Conservation (phyloP, 495 filamentous ascomycete species). For the Aspergillus funiculosus region DNA sequence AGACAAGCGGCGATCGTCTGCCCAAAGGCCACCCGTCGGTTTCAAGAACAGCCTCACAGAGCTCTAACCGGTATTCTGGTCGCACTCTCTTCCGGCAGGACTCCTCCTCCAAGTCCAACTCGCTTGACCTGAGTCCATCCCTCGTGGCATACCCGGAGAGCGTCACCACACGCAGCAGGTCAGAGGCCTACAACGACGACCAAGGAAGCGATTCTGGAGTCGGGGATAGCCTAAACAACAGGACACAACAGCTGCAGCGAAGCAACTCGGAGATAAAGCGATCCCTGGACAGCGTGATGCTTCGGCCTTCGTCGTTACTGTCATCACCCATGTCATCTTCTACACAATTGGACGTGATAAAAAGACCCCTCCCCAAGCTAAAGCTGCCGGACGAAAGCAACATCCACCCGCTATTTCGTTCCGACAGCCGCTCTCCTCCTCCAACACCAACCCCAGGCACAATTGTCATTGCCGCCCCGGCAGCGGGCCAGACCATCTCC, state of each 20-base stretch:
- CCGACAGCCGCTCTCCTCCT: constrained; percentile 64
- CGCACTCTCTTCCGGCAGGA: constrained; percentile 29
- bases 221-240: constrained; percentile 1
- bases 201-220: constrained; percentile 13
- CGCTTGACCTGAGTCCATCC: constrained; percentile 24
- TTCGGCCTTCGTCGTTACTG: constrained; percentile 12
- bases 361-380: constrained; percentile 11
- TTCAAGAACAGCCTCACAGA: constrained; percentile 27
- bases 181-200: constrained; percentile 1
- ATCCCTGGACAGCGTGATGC: constrained; percentile 28
- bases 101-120: constrained; percentile 24
- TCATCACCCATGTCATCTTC: constrained; percentile 21
- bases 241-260: constrained; percentile 9
- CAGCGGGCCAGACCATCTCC: constrained; percentile 61
- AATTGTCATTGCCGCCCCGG: constrained; percentile 62
- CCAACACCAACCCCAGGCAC: constrained; percentile 64
- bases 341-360: constrained; percentile 19
- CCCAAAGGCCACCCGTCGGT: constrained; percentile 8
- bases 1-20: constrained; percentile 7
- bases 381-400: constrained; percentile 53
- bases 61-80: constrained; percentile 34
- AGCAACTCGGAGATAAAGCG: constrained; percentile 18
- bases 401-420: constrained; percentile 82
- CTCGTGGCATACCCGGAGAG: constrained; percentile 13
- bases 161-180: constrained; percentile 11